Conservation (phyloP, 202 grass and related monocot genomes). For the Alloteropsis angusta region DNA sequence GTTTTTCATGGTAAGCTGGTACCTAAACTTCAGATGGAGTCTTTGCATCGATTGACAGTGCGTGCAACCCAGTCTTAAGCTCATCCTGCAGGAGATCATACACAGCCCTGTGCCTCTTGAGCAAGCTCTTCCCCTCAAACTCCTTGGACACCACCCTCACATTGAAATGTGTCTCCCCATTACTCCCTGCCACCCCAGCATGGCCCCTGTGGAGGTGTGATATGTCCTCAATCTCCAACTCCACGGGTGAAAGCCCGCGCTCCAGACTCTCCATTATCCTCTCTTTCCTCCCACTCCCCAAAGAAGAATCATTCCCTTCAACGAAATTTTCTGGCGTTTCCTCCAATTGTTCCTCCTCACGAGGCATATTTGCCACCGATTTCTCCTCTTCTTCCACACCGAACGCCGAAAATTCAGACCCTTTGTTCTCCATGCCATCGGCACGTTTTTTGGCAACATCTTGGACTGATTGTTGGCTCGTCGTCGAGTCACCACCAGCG, state of each 20-base stretch:
- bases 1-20: background rate
- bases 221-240: constrained; percentile 69
- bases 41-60: constrained; percentile 82
- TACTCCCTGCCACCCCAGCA: constrained; percentile 49
- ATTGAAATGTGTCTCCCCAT: constrained; percentile 90
- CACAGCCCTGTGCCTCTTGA: constrained; percentile 81
- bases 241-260: constrained; percentile 29
- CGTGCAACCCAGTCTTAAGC: constrained; percentile 72
- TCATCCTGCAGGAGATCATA: constrained; percentile 83
- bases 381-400: background rate
- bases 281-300: constrained; percentile 43
- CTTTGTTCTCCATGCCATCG: background rate
- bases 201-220: constrained; percentile 73
- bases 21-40: constrained; percentile 70
- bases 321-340: background rate
- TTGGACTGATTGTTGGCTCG: constrained; percentile 1
- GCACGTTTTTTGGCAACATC: background rate
- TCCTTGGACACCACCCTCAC: constrained; percentile 62
- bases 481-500: background rate
- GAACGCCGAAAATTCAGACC: constrained; percentile 26
- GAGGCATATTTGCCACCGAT: background rate
- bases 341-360: constrained; percentile 6
- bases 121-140: constrained; percentile 85
- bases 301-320: constrained; percentile 16
- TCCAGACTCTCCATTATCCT: constrained; percentile 56